Evolutionary conservation across 2,329 filamentous ascomycete genomes (phyloP).

Genomic region (Fusarium concolor): DNA sequence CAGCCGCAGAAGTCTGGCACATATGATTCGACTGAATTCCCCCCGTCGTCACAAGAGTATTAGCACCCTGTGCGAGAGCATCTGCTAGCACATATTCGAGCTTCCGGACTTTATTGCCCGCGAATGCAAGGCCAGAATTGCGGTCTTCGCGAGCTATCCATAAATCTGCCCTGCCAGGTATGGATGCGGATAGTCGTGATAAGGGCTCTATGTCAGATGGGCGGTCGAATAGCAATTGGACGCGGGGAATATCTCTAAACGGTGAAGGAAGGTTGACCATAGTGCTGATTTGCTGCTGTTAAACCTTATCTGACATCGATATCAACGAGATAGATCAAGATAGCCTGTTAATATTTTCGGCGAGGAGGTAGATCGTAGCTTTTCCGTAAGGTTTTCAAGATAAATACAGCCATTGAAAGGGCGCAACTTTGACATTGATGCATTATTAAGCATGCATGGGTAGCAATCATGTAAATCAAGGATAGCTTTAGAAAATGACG

Average conservation of each 20-base stretch:
- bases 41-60: slow-evolving; percentile 29
- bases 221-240: slow-evolving; percentile 26
- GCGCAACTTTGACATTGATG: slow-evolving; percentile 5
- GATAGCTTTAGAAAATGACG: not conserved
- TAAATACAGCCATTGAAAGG: not conserved
- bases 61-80: slow-evolving; percentile 20
- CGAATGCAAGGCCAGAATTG: slow-evolving; percentile 35
- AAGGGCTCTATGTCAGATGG: slow-evolving; percentile 26
- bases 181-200: slow-evolving; percentile 6
- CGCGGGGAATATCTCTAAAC: slow-evolving; percentile 19
- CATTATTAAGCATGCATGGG: slow-evolving; percentile 16
- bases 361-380: not conserved
- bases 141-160: slow-evolving; percentile 32
- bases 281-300: not conserved
- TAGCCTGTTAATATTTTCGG: not conserved
- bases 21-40: slow-evolving; percentile 34
- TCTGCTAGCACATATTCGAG: slow-evolving; percentile 33
- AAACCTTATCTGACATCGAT: not conserved
- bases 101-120: slow-evolving; percentile 31
- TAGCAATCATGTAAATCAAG: not conserved
- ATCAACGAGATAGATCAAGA: not conserved
- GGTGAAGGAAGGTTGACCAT: slow-evolving; percentile 19
- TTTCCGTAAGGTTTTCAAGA: not conserved
- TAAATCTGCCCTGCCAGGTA: not conserved
- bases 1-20: slow-evolving; percentile 34